Percentiles rank a stretch among this genome's conserved stretches.
Evolutionary conservation across 352 stramenopile species (phyloP).

Genomic region (Globisporangium sylvaticum): DNA sequence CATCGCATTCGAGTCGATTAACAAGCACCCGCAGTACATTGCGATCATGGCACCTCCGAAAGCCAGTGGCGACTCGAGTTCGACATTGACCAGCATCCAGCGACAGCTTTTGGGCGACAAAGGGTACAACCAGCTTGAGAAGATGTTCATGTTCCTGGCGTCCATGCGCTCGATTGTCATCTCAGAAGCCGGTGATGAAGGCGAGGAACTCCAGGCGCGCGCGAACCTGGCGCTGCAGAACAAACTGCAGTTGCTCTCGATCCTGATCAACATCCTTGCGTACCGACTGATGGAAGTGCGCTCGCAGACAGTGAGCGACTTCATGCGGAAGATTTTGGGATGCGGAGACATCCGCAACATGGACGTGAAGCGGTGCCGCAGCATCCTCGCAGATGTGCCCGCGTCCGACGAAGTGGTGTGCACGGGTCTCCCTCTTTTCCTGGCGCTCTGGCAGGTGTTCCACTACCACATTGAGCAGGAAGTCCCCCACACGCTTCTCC

Average conservation of each 20-base stretch:
- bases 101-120: conserved; percentile 76
- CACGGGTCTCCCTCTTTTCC: conserved; percentile 68
- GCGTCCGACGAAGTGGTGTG: conserved; percentile 58
- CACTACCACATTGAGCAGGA: conserved; percentile 87
- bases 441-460: conserved; percentile 77
- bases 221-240: conserved; percentile 79
- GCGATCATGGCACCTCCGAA: conserved; percentile 49
- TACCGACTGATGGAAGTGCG: conserved; percentile 75
- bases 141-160: conserved; percentile 81
- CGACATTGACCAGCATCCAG: conserved; percentile 46
- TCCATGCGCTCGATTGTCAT: conserved; percentile 78
- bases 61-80: conserved; percentile 15
- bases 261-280: conserved; percentile 80
- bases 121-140: conserved; percentile 84
- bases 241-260: conserved; percentile 77
- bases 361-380: conserved; percentile 37
- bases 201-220: conserved; percentile 26
- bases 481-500: conserved; percentile 54
- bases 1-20: conserved; percentile 78
- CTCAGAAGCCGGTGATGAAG: conserved; percentile 22
- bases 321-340: conserved; percentile 48
- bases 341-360: conserved; percentile 20
- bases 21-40: conserved; percentile 79
- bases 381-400: conserved; percentile 45
- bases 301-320: conserved; percentile 38